These are phyloP conservation scores for Monosporascus cannonballus DNA, from an alignment of 2,329 filamentous ascomycete species.

Conservation along the genomic window DNA sequence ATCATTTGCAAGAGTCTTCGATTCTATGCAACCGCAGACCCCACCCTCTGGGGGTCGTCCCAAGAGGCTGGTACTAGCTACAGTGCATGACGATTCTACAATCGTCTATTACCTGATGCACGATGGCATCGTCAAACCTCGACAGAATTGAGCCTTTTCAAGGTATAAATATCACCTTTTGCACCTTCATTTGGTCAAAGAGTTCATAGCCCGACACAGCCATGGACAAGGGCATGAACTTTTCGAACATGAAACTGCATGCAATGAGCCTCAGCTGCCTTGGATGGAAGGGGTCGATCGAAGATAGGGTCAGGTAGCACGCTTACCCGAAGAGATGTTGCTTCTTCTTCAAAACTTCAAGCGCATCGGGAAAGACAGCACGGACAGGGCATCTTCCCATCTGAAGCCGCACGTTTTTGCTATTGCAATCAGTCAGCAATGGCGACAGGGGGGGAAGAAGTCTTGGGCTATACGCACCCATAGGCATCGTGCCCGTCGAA, in stretches of 20 bases:
- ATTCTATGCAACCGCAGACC: conserved; percentile 45
- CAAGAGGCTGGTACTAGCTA: conserved; percentile 70
- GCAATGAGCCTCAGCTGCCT: conserved; percentile 5
- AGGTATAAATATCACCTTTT: conserved; percentile 65
- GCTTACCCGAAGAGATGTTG: conserved; percentile 61
- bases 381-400: conserved; percentile 74
- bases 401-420: conserved; percentile 67
- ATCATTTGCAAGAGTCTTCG: conserved; percentile 64
- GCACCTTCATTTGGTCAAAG: conserved; percentile 66
- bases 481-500: conserved; percentile 61
- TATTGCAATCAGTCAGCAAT: conserved; percentile 26
- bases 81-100: conserved; percentile 73
- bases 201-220: conserved; percentile 64
- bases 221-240: conserved; percentile 63
- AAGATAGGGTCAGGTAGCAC: neutral
- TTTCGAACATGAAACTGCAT: conserved; percentile 65
- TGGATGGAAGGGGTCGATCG: neutral
- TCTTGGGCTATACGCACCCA: conserved; percentile 29
- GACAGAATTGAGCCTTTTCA: conserved; percentile 61
- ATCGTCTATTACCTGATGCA: conserved; percentile 81
- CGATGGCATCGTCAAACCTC: conserved; percentile 79
- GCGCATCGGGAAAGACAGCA: conserved; percentile 60
- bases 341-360: conserved; percentile 59
- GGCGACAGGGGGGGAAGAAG: neutral
- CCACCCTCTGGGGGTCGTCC: conserved; percentile 38